Evolutionary conservation across 108 stramenopile genomes (phyloP).

Genomic region (Nitzschia inconspicua): DNA sequence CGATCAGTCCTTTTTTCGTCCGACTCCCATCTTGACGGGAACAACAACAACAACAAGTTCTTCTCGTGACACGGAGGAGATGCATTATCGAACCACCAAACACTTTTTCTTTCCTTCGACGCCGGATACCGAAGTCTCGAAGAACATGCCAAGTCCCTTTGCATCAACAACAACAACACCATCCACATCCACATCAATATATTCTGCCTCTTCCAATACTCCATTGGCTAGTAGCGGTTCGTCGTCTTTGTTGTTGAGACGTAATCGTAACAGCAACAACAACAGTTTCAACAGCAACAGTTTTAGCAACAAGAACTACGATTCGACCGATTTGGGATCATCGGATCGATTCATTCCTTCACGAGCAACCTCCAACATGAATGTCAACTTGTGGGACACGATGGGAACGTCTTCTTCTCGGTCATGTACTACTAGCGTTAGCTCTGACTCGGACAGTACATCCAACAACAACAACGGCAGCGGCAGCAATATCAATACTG

Average conservation of each 20-base stretch:
- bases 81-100: background rate
- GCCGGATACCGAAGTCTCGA: too few relatives aligned
- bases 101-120: conserved; percentile 9
- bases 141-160: background rate
- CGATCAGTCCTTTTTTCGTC: conserved; percentile 36
- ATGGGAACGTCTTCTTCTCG: conserved; percentile 1
- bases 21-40: conserved; percentile 33
- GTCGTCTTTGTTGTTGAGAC: too few relatives aligned
- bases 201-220: background rate
- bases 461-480: conserved; percentile 9
- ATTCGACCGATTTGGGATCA: conserved; percentile 19
- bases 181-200: background rate
- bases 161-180: background rate
- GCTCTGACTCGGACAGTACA: background rate
- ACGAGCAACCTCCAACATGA: conserved; percentile 58
- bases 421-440: background rate
- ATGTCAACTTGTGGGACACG: conserved; percentile 46
- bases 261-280: background rate
- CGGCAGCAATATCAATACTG: conserved; percentile 10
- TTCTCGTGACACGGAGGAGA: too few relatives aligned
- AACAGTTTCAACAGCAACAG: conserved; percentile 2
- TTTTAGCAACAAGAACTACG: background rate
- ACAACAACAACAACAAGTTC: background rate
- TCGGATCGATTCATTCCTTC: conserved; percentile 86
- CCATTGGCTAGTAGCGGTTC: background rate